Evolutionary conservation across 305 asterid species (phyloP), one percentile per base, ranked within the genome.

Genomic region (Rubia tinctorum): DNA sequence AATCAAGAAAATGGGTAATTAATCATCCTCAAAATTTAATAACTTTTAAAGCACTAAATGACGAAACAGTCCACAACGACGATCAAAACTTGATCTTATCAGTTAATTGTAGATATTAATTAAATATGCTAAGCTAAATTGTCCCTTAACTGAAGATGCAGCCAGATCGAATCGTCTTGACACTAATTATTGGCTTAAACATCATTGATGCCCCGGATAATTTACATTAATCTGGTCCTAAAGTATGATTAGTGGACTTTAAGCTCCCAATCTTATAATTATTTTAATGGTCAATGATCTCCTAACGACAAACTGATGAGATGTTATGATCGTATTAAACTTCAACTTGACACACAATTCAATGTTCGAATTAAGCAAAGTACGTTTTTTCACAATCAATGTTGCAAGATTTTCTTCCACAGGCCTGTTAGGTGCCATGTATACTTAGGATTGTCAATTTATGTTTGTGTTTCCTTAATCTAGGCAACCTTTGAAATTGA

Each of bases 181-280:
- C 62, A 71, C 55, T 56, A 79, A 66, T 65, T 61, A 51, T 66
- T 63, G 76, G 51, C 49, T 14, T 40, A 56, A 67, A 71, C 68
- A 58, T 59, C 68, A 67, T 44, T 60, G 74, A 61, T 72, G 47
- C 62, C 15, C 22, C 40, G 12, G 76, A 74, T 65, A 66, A 44
- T 51, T n/a, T 66, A 25, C 13, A 71, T 62, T 56, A 45, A 75
- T 71, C 23, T 4, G 5, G 67, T 7, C 25, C 39, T n/a, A 71
- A 66, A 78, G 51, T 63, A 30, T 43, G 7, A 58, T 62, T 74
- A 78, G 75, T 77, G 80, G 68, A 20, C 22, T 67, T 40, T 66
- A 66, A 55, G 13, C 62, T 66, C 65, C 70, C 53, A 18, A 68
- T 37, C 66, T 27, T 34, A 22, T 63, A 61, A 75, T 42, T 75